Base-by-base conservation (phyloP, 306 rosid species). In the Hippophae rhamnoides region DNA sequence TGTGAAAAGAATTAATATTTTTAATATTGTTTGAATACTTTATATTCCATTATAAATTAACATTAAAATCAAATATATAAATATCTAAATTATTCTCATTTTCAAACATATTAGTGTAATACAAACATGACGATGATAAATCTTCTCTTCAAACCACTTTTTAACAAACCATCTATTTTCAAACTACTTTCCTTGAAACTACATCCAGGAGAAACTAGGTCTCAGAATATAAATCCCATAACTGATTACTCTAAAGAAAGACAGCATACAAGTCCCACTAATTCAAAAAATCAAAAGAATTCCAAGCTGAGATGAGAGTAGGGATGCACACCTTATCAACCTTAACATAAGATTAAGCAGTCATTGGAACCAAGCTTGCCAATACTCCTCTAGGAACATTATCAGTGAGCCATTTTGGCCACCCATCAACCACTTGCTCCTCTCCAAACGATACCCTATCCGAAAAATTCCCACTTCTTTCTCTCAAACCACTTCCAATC, bases 301-400 rank as follows among this genome's bases (percentile, higher is more conserved):
- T 8, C 42, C 25, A 38, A 60, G 18, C 0, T 2, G 31, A 55
- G 41, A 65, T 25, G n/a, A n/a, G n/a, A n/a, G n/a, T 1, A 23
- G 11, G 62, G 5, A 63, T 53, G 42, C 49, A 23, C 38, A 79
- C 98, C 92, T 90, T 90, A 55, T 56, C 89, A 56, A 90, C 74
- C 82, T 81, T 87, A 64, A 64, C 81, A 72, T 72, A 87, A 9
- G 95, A 82, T 38, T 87, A 96, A 41, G 89, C 95, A 68, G 86
- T 85, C 73, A 42, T 88, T 13, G 92, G 92, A 59, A 85, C 79
- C 79, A 90, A 65, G 31, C 79, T 79, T 56, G 74, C 68, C 68
- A 90, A 74, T 13, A 75, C 76, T 12, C 71, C 60, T 38, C 46
- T 62, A 9, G 86, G 81, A 53, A 84, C 65, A 66, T 84, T 84